Conservation (phyloP, 805 yeast species). For the Suhomyces emberorum region DNA sequence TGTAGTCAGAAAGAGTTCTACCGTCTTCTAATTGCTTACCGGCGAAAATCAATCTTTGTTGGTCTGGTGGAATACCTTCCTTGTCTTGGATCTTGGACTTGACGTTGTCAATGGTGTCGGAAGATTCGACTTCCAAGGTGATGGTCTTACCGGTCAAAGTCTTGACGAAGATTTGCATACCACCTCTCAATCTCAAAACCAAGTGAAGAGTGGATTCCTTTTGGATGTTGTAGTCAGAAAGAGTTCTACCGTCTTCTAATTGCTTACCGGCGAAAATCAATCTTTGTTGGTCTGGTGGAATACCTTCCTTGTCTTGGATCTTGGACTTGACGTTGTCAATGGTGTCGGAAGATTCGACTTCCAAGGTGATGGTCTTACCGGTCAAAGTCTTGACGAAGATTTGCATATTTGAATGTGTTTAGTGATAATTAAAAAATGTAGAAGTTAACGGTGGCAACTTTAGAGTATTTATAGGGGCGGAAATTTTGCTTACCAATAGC, state of each 20-base stretch:
- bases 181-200: constrained; percentile 96
- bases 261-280: constrained; percentile 99
- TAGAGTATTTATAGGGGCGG: constrained; percentile 3
- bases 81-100: constrained; percentile 43
- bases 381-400: constrained; percentile 99
- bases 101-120: constrained; percentile 95
- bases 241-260: constrained; percentile 98
- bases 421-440: too few species aligned
- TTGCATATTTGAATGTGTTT: constrained; percentile 63
- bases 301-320: constrained; percentile 99
- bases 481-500: constrained; percentile 4
- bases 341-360: constrained; percentile 98
- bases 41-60: constrained; percentile 94
- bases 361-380: constrained; percentile 98
- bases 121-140: constrained; percentile 95
- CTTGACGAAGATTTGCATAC: constrained; percentile 41
- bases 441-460: not conserved
- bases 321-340: constrained; percentile 98
- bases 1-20: constrained; percentile 98
- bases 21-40: constrained; percentile 99
- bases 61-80: constrained; percentile 46
- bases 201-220: constrained; percentile 98
- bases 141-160: constrained; percentile 62
- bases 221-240: constrained; percentile 99
- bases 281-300: constrained; percentile 99